Evolutionary conservation across 768 basidiomycete species (phyloP), one percentile per base, ranked within the genome.

Genomic region (Lepiota brunneoincarnata): DNA sequence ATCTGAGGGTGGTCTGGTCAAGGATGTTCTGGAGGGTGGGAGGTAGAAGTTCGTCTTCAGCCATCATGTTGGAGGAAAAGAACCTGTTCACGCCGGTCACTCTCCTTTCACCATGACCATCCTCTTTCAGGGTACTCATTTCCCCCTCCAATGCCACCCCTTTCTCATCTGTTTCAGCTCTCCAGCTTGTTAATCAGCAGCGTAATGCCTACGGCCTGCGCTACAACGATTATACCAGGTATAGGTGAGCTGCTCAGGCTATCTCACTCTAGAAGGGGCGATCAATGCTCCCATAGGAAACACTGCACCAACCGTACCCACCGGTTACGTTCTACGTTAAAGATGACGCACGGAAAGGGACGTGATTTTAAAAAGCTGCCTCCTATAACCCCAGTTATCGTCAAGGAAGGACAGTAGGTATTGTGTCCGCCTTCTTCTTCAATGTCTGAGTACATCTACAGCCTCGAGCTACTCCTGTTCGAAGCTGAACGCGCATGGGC

Each of bases 401-500:
- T 90, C 58, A 89, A 85, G 66, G 90, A 92, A 59, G 90, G 87
- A 71, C 89, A 94, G 95, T 96, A 65, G 68, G 63, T 57, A 24
- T 38, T 48, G 18, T 28, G 18, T 34, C 37, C 18, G 72, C 9
- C n/a, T 24, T 18, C 54, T 26, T 15, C 28, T 51, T 41, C 9
- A 4, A 15, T 42, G 56, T 15, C 45, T 52, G 51, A 56, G 36
- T 49, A 55, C 36, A 37, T 57, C 41, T 43, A 49, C 51, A 93
- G 91, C 62, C 78, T 95, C 4, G 87, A 95, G 61, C 78, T 97
- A 10, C 72, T 94, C 42, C 77, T 98, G 7, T 86, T 94, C 63
- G 93, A 97, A 66, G 83, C 93, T 7, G 96, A 98, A 67, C 84
- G 96, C 40, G 91, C 93, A 26, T 93, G 93, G 86, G 85, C 91